phyloP scores from a whole-genome alignment of 164 flowering plant genomes.

The Berberis vulgaris region DNA sequence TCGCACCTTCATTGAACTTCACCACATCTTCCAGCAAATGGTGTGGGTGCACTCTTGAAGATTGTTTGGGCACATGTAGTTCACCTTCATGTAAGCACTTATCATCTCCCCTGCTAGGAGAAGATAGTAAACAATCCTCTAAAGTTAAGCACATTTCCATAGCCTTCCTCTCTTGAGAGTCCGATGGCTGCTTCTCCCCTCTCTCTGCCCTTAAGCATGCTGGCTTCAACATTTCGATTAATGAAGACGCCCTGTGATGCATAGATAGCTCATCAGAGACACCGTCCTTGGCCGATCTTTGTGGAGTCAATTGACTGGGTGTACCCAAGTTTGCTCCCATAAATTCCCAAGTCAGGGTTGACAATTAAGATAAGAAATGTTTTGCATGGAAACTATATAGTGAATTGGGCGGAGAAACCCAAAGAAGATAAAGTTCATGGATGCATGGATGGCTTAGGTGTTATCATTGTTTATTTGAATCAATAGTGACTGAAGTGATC shows the following conservation, averaged over 20 bases:
- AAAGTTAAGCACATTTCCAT: conserved; percentile 11
- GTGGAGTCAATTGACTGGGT: background rate
- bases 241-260: background rate
- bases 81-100: conserved; percentile 7
- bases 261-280: too few species aligned
- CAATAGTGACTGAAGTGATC: background rate
- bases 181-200: conserved; percentile 3
- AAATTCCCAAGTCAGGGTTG: background rate
- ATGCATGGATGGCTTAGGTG: background rate
- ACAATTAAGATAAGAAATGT: background rate
- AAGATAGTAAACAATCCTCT: conserved; percentile 23
- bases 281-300: too few species aligned
- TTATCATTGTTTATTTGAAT: background rate
- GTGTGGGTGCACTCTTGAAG: conserved; percentile 7
- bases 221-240: conserved; percentile 1
- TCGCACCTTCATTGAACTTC: conserved; percentile 8
- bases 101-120: conserved; percentile 14
- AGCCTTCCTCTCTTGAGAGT: conserved; percentile 1
- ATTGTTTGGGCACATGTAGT: conserved; percentile 9
- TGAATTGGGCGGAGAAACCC: conserved; percentile 4
- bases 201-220: background rate
- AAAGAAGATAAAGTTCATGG: background rate
- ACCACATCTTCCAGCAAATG: conserved; percentile 8
- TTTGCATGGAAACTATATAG: background rate
- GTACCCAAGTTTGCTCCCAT: conserved; percentile 11